Evolutionary conservation across 1,284 basidiomycete species (phyloP), one percentile per base, ranked within the genome.

Genomic region (Rhodotorula sp.): DNA sequence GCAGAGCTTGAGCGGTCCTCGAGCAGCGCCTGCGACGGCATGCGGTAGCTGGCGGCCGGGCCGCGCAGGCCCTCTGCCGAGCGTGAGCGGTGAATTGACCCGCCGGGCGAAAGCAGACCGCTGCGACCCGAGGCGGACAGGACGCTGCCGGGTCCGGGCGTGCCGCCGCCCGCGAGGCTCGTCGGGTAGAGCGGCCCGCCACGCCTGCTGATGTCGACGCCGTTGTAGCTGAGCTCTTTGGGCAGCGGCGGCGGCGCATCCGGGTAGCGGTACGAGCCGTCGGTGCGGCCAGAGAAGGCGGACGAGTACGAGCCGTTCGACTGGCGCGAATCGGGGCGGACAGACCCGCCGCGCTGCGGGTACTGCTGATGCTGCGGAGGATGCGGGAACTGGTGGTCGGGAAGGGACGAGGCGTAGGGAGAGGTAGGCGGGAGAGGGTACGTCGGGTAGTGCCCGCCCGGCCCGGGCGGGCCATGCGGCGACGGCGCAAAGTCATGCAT

Each of bases 1-100:
- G 61, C 67, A 2, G 72, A 66, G 9, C 58, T 52, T 41, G 71
- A 53, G 17, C 73, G 70, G 23, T 73, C 68, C 41, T 75, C 75
- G 27, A 70, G 66, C 61, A 74, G 49, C 7, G 74, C 67, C 45
- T 66, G 64, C 14, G 74, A 75, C 23, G 77, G 75, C 65, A 71
- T 70, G n/a, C 75, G 72, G 61, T 75, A 78, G 34, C 13, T 74
- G 72, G 59, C 50, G 9, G 45, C 52, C 17, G 25, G 27, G 41
- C n/a, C n/a, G 19, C 74, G 66, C 19, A 77, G 53, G 0, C 70
- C 76, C 41, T 78, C 77, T 19, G 77, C 77, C 4, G 76, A 77
- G 21, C 53, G 67, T 41, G 76, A 73, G 23, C 77, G 74, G 52
- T 78, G 72, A 16, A 62, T 44, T 74, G 72, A 23, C 75, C 64